phyloP scores from a whole-genome alignment of 2,329 filamentous ascomycete species.

The Aspergillus ochraceoroseus region DNA sequence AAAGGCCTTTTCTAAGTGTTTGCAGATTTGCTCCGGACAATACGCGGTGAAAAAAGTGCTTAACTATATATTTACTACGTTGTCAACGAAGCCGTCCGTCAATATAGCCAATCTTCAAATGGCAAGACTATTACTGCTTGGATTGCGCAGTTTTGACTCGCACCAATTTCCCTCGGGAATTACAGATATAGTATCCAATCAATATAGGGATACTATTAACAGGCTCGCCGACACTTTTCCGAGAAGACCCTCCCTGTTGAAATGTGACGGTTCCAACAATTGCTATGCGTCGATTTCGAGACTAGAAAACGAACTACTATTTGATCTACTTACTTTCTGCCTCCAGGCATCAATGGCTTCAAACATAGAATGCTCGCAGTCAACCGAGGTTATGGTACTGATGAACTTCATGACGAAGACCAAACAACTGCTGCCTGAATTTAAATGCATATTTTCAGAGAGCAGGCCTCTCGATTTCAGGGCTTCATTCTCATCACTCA shows the following conservation, averaged over 20 bases:
- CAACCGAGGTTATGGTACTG: constrained; percentile 16
- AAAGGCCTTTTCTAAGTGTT: constrained; percentile 14
- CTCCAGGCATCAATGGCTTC: constrained; percentile 17
- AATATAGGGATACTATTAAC: constrained; percentile 18
- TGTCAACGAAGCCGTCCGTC: constrained; percentile 14
- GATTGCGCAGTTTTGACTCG: constrained; percentile 20
- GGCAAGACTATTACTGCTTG: constrained; percentile 23
- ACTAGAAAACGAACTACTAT: constrained; percentile 26
- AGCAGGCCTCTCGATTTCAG: constrained; percentile 13
- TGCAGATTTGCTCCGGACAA: constrained; percentile 21
- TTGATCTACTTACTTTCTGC: constrained; percentile 27
- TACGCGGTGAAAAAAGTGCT: constrained; percentile 23
- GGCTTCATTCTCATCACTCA: constrained; percentile 11
- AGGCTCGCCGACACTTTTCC: constrained; percentile 24
- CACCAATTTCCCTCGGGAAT: constrained; percentile 11
- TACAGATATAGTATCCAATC: constrained; percentile 12
- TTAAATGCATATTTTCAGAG: constrained; percentile 19
- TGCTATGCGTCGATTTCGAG: constrained; percentile 21
- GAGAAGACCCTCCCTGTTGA: constrained; percentile 7
- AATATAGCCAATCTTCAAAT: constrained; percentile 22
- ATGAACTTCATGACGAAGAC: constrained; percentile 20
- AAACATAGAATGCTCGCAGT: not conserved
- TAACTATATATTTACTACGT: constrained; percentile 21
- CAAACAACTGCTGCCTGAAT: constrained; percentile 2
- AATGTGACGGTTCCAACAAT: constrained; percentile 20